A percentile compares a stretch with the other conserved stretches of the same genome.
These are phyloP conservation scores for Zygosaccharomyces bisporus DNA, from an alignment of 805 yeast genomes.

Conservation along the genomic window DNA sequence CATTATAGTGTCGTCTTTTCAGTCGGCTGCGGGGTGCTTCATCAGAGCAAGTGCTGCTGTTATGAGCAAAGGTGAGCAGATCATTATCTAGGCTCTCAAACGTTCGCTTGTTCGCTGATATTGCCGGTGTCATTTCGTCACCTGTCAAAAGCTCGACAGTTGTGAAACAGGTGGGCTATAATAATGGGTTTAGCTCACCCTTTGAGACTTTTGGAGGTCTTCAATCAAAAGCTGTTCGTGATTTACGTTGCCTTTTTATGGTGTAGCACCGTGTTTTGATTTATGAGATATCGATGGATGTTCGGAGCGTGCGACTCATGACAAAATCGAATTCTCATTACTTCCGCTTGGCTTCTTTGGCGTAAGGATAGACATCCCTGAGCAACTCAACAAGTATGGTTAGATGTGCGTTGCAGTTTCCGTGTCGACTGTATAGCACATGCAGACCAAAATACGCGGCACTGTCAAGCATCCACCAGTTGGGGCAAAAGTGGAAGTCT, in stretches of 20 bases:
- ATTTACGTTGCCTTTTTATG: neutral
- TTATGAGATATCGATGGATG: neutral
- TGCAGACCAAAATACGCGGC: conserved; percentile 3
- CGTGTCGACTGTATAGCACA: neutral
- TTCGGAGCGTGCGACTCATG: neutral
- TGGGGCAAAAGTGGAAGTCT: conserved; percentile 31
- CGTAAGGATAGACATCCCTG: neutral
- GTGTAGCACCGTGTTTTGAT: neutral
- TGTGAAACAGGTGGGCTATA: too few species aligned
- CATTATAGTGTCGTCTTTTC: conserved; percentile 25
- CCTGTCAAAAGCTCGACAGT: neutral
- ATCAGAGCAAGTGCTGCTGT: conserved; percentile 9
- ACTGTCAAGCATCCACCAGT: conserved; percentile 12
- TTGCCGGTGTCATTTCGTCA: conserved; percentile 3
- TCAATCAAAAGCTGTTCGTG: neutral
- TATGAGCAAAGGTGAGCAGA: conserved; percentile 14
- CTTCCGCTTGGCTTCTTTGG: too few species aligned
- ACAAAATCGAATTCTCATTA: too few species aligned
- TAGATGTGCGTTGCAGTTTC: neutral
- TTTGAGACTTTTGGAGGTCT: neutral
- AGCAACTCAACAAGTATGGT: neutral
- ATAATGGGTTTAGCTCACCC: too few species aligned
- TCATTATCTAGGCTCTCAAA: conserved; percentile 21
- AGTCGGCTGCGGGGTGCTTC: conserved; percentile 9
- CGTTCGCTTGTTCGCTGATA: conserved; percentile 14